phyloP scores from a whole-genome alignment of 352 stramenopile genomes.

The Globisporangium abappressorium region DNA sequence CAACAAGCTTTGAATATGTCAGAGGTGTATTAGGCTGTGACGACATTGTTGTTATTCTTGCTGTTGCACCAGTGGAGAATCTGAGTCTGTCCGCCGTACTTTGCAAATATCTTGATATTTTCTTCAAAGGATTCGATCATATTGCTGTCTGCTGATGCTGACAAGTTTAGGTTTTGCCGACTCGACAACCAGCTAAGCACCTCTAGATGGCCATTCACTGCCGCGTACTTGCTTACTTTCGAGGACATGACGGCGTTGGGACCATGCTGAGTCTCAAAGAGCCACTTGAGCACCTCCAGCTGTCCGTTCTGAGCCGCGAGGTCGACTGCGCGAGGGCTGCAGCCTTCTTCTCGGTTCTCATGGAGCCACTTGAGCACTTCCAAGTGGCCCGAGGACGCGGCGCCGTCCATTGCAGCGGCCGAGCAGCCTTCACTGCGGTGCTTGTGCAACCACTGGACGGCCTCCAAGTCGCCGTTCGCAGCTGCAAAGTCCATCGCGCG shows the following conservation, averaged over 20 bases:
- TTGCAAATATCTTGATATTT: not conserved
- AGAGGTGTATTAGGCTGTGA: not conserved
- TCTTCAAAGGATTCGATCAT: not conserved
- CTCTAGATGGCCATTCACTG: not conserved
- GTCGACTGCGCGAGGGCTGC: not conserved
- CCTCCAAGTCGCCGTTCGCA: not conserved
- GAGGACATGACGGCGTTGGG: not conserved
- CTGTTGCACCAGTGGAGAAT: not conserved
- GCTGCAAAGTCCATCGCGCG: slow-evolving; percentile 6
- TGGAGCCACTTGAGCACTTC: not conserved
- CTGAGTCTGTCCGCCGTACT: not conserved
- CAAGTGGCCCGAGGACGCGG: not conserved
- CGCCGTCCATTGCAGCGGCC: not conserved
- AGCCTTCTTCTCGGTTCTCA: not conserved
- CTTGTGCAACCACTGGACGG: slow-evolving; percentile 2
- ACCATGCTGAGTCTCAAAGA: not conserved
- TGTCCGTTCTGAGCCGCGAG: not conserved
- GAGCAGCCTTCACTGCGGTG: not conserved
- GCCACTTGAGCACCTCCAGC: slow-evolving; percentile 1
- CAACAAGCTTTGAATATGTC: too few species aligned
- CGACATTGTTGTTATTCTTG: not conserved
- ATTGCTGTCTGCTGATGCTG: not conserved
- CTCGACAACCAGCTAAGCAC: not conserved
- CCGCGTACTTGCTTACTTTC: not conserved
- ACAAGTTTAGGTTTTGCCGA: not conserved